Percentiles rank a stretch among this genome's conserved stretches.
These are phyloP conservation scores for Eleusine indica DNA, from an alignment of 176 grass and related monocot species.

Conservation along the genomic window DNA sequence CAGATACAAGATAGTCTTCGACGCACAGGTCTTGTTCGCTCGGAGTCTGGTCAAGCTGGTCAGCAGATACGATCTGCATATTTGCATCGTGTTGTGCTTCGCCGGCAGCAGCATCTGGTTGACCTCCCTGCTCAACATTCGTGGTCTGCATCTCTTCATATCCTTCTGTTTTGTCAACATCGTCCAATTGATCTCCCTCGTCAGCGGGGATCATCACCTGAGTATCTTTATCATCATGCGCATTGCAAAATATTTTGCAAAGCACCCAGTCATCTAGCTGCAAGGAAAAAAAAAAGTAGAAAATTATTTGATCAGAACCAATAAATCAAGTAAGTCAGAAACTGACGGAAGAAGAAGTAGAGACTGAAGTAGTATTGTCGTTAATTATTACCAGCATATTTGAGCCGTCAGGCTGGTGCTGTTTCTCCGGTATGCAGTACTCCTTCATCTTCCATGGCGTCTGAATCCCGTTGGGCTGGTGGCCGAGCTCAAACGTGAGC, in stretches of 20 bases:
- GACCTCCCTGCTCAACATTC: background rate
- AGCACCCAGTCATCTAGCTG: slow-evolving; percentile 42
- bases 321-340: background rate
- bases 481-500: slow-evolving; percentile 10
- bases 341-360: background rate
- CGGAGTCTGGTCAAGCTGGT: background rate
- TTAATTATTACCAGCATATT: slow-evolving; percentile 33
- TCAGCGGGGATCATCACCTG: background rate
- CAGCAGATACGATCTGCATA: background rate
- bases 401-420: background rate
- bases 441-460: slow-evolving; percentile 52
- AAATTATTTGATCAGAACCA: background rate
- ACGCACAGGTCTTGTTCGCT: background rate
- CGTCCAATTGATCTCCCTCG: background rate
- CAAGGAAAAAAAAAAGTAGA: background rate
- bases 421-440: slow-evolving; percentile 28
- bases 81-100: background rate
- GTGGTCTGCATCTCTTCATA: background rate
- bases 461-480: background rate
- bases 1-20: background rate
- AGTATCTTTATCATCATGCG: background rate
- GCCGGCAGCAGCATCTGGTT: background rate
- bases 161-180: background rate
- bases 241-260: slow-evolving; percentile 15
- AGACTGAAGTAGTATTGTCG: background rate